Conservation (phyloP, 2,329 filamentous ascomycete genomes). For the Mollisia scopiformis region DNA sequence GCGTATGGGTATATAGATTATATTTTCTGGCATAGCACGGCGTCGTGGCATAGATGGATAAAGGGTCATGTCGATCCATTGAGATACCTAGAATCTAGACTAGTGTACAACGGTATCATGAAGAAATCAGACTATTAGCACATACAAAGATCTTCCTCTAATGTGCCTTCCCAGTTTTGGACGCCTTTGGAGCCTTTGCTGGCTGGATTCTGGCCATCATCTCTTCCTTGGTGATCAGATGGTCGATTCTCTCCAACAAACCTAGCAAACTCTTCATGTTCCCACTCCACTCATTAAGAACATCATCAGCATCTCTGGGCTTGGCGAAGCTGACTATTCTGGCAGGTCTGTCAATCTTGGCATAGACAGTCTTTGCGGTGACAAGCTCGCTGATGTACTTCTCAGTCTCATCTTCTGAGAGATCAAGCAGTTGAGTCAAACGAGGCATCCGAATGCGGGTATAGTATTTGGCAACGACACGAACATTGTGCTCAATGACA, state of each 20-base stretch:
- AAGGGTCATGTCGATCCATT: conserved; percentile 23
- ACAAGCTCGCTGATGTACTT: conserved; percentile 98
- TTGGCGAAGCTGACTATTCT: conserved; percentile 93
- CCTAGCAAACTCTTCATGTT: conserved; percentile 95
- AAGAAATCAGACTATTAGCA: conserved; percentile 22
- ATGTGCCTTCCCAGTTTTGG: conserved; percentile 42
- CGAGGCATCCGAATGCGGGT: conserved; percentile 93
- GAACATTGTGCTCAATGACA: conserved; percentile 98
- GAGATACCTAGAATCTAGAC: conserved; percentile 37
- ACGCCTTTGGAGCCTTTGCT: conserved; percentile 36
- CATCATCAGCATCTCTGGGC: conserved; percentile 91
- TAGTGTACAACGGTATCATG: conserved; percentile 37
- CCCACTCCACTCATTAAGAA: conserved; percentile 97
- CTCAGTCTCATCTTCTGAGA: conserved; percentile 94
- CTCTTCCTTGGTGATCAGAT: conserved; percentile 99
- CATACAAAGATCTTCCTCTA: conserved; percentile 14
- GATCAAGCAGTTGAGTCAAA: conserved; percentile 85
- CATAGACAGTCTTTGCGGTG: conserved; percentile 96
- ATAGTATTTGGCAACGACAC: conserved; percentile 98
- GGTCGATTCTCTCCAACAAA: conserved; percentile 87
- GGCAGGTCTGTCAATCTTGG: conserved; percentile 94
- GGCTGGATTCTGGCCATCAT: conserved; percentile 99
- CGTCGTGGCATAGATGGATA: conserved; percentile 23
- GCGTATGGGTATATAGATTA: neutral
- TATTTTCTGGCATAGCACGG: conserved; percentile 23